These are phyloP conservation scores for Chalciporus sp. DNA, from an alignment of 1,284 basidiomycete genomes.

Conservation along the genomic window DNA sequence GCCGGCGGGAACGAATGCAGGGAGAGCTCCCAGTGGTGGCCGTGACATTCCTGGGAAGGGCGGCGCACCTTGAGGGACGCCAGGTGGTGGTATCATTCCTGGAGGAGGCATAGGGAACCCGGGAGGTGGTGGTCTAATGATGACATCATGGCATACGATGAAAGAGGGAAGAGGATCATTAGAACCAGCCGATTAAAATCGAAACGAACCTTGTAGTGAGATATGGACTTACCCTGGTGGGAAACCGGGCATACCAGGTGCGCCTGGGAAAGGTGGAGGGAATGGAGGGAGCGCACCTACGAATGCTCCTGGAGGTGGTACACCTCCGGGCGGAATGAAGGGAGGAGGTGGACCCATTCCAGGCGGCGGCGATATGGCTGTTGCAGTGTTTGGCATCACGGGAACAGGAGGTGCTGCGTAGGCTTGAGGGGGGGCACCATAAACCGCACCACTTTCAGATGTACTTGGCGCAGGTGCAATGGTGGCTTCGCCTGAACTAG, in stretches of 20 bases:
- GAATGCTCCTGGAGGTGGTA: slow-evolving; percentile 30
- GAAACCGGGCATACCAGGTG: slow-evolving; percentile 44
- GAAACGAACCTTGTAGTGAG: slow-evolving; percentile 29
- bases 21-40: slow-evolving; percentile 41
- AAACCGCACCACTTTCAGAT: slow-evolving; percentile 54
- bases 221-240: slow-evolving; percentile 48
- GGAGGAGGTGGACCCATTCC: slow-evolving; percentile 40
- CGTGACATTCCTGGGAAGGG: slow-evolving; percentile 41
- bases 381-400: slow-evolving; percentile 41
- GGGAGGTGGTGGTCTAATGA: slow-evolving; percentile 44
- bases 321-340: slow-evolving; percentile 36
- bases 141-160: slow-evolving; percentile 16
- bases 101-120: slow-evolving; percentile 45
- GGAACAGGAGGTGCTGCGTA: slow-evolving; percentile 60
- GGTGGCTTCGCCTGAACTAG: slow-evolving; percentile 40
- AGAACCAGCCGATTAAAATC: slow-evolving; percentile 14
- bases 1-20: slow-evolving; percentile 38
- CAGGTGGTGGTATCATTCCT: slow-evolving; percentile 38
- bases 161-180: slow-evolving; percentile 14
- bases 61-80: slow-evolving; percentile 40
- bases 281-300: slow-evolving; percentile 39
- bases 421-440: slow-evolving; percentile 67
- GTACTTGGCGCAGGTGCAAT: slow-evolving; percentile 38
- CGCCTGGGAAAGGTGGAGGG: slow-evolving; percentile 41
- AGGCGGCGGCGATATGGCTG: slow-evolving; percentile 46